A percentile compares a stretch with the other conserved stretches of the same genome.
phyloP scores from a whole-genome alignment of 495 filamentous ascomycete species.

The Penicillium lagena region DNA sequence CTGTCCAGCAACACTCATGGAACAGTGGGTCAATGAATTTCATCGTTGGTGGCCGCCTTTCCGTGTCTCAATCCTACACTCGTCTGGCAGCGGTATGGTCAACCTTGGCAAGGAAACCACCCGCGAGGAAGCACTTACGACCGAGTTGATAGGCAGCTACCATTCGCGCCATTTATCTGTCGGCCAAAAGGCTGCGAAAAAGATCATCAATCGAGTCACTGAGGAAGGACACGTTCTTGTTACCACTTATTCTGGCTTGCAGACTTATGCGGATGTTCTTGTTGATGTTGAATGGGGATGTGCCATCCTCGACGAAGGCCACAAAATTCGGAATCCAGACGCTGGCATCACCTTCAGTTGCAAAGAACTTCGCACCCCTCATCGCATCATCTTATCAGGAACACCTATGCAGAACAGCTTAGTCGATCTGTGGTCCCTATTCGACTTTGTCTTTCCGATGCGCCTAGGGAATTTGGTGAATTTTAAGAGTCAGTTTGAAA shows the following conservation, averaged over 20 bases:
- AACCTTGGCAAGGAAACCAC: slow-evolving; percentile 63
- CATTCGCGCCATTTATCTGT: slow-evolving; percentile 33
- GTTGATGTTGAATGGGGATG: slow-evolving; percentile 84
- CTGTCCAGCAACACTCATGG: slow-evolving; percentile 87
- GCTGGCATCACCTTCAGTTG: slow-evolving; percentile 85
- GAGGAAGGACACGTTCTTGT: slow-evolving; percentile 86
- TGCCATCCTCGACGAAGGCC: slow-evolving; percentile 92
- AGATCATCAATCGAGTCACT: slow-evolving; percentile 76
- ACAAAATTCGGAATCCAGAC: slow-evolving; percentile 96
- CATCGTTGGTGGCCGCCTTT: slow-evolving; percentile 97
- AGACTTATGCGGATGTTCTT: slow-evolving; percentile 74
- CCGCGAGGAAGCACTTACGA: slow-evolving; percentile 59
- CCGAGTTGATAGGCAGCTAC: slow-evolving; percentile 26
- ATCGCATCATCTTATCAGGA: slow-evolving; percentile 88
- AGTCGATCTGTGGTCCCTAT: slow-evolving; percentile 92
- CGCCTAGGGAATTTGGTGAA: slow-evolving; percentile 83
- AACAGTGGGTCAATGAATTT: slow-evolving; percentile 97
- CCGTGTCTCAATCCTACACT: slow-evolving; percentile 89
- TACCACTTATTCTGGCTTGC: slow-evolving; percentile 89
- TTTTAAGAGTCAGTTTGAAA: slow-evolving; percentile 84
- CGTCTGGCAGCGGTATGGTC: slow-evolving; percentile 93
- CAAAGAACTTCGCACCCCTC: slow-evolving; percentile 81
- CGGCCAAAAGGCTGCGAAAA: slow-evolving; percentile 58
- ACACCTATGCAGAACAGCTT: slow-evolving; percentile 98
- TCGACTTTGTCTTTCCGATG: slow-evolving; percentile 96